Percentiles rank a stretch among this genome's conserved stretches.
phyloP scores from a whole-genome alignment of 164 flowering plant genomes.

The Vitis riparia region DNA sequence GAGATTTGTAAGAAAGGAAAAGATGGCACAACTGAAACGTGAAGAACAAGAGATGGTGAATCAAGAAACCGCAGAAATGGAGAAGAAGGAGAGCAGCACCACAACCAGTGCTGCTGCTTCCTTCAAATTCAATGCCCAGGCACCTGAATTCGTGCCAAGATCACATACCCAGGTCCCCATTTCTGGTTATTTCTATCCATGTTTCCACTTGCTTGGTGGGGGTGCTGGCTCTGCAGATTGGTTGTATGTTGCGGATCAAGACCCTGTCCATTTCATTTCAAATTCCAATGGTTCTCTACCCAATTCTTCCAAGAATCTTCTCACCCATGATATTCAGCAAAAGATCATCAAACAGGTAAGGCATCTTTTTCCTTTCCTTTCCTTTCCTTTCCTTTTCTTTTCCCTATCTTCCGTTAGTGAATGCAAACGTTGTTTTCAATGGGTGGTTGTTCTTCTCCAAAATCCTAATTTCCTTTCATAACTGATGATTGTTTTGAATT shows the following conservation, averaged over 20 bases:
- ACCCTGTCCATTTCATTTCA: conserved; percentile 38
- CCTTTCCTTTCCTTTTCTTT: too few species aligned
- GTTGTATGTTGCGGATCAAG: conserved; percentile 69
- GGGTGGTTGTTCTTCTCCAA: too few species aligned
- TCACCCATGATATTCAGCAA: conserved; percentile 63
- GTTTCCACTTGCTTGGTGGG: conserved; percentile 51
- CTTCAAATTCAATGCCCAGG: conserved; percentile 88
- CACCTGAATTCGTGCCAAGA: conserved; percentile 91
- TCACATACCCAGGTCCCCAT: conserved; percentile 56
- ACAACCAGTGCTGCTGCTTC: conserved; percentile 7
- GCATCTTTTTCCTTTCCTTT: neutral
- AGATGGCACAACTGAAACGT: conserved; percentile 36
- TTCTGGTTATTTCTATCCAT: conserved; percentile 72
- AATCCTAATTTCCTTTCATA: too few species aligned
- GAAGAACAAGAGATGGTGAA: conserved; percentile 17
- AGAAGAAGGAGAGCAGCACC: conserved; percentile 9
- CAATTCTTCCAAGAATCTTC: conserved; percentile 41
- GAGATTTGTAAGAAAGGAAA: neutral
- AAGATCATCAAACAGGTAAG: conserved; percentile 87
- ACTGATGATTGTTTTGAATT: too few species aligned
- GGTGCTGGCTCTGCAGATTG: conserved; percentile 44
- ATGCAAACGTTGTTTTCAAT: too few species aligned
- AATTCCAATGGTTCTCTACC: conserved; percentile 24
- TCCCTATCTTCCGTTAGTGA: too few species aligned
- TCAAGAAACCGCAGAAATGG: conserved; percentile 17